Percentiles rank a stretch among this genome's conserved stretches.
Conservation (phyloP, 2,329 filamentous ascomycete genomes). For the Colletotrichum sp. region DNA sequence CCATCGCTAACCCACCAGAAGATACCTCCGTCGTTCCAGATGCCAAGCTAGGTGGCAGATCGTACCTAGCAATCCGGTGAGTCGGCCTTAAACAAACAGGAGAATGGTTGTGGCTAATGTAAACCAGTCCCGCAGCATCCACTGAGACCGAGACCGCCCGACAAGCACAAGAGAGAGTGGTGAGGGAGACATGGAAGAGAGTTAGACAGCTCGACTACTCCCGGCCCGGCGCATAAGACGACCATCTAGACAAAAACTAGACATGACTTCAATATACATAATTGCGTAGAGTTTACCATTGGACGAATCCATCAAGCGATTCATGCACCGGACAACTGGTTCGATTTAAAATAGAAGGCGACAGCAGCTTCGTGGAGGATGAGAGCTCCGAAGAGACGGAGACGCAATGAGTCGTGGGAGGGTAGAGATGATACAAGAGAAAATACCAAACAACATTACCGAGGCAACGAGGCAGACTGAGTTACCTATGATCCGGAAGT, state of each 20-base stretch:
- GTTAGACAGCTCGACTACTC: constrained; percentile 71
- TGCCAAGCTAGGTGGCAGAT: constrained; percentile 66
- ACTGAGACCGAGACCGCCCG: constrained; percentile 66
- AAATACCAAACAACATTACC: background rate
- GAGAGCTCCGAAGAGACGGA: background rate
- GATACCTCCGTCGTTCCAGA: constrained; percentile 62
- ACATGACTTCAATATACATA: background rate
- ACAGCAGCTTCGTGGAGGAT: background rate
- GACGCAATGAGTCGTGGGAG: background rate
- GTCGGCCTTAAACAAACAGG: constrained; percentile 7
- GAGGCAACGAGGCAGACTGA: background rate
- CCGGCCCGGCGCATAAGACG: constrained; percentile 60
- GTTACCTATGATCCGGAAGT: background rate
- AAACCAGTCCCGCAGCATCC: constrained; percentile 65
- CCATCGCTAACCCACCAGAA: constrained; percentile 73
- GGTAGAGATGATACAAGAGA: background rate
- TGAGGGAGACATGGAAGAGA: constrained; percentile 75
- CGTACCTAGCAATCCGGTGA: constrained; percentile 74
- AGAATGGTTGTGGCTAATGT: background rate
- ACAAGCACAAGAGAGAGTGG: constrained; percentile 71
- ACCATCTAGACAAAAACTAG: background rate
- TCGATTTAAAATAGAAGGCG: background rate
- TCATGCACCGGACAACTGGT: background rate
- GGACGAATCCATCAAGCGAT: background rate
- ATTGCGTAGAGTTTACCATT: background rate